These are phyloP conservation scores for Botryotinia calthae DNA, from an alignment of 2,329 filamentous ascomycete species.

Conservation along the genomic window DNA sequence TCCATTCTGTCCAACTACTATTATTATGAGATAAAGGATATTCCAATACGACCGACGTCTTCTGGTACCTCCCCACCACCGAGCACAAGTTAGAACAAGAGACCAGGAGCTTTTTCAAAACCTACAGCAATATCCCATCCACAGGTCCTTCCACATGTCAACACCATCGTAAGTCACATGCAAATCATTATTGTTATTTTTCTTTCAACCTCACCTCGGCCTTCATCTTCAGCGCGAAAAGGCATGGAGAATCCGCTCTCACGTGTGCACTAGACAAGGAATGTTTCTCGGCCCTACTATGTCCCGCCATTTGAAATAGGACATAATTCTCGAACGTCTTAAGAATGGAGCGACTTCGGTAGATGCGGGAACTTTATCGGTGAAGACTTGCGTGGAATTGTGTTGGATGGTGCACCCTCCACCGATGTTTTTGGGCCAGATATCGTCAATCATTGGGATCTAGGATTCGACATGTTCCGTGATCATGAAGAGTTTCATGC, in stretches of 20 bases:
- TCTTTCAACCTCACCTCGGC: neutral
- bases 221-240: constrained; percentile 21
- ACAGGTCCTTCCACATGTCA: neutral
- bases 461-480: constrained; percentile 41
- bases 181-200: neutral
- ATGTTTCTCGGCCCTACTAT: constrained; percentile 26
- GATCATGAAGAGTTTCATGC: constrained; percentile 38
- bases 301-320: constrained; percentile 18
- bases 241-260: constrained; percentile 22
- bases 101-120: neutral
- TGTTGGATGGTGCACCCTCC: constrained; percentile 39
- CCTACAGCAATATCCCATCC: neutral
- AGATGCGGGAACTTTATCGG: constrained; percentile 40
- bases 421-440: constrained; percentile 39
- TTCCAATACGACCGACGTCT: neutral
- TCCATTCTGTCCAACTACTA: neutral
- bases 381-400: constrained; percentile 41
- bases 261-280: constrained; percentile 26
- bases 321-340: constrained; percentile 21
- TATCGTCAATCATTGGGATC: constrained; percentile 35
- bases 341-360: constrained; percentile 22
- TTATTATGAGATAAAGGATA: neutral
- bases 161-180: neutral
- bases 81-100: neutral
- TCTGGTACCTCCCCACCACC: neutral